phyloP scores from a whole-genome alignment of 805 yeast species.

The Brettanomyces sp. region DNA sequence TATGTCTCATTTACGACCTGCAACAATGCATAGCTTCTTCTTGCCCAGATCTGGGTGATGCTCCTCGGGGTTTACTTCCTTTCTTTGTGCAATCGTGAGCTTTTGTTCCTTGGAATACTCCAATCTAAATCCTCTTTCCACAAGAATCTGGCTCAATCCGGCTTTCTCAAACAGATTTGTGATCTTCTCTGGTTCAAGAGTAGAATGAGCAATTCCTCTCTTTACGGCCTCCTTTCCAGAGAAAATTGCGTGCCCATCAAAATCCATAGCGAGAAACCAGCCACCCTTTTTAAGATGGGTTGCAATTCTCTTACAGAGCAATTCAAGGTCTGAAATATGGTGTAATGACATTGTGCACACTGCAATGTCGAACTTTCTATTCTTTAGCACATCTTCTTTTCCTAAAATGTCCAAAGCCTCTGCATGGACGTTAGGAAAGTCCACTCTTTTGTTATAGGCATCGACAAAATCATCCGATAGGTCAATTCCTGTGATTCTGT shows the following conservation, averaged over 20 bases:
- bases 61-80: not conserved
- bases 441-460: not conserved
- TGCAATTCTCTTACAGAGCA: not conserved
- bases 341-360: slow-evolving; percentile 1
- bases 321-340: not conserved
- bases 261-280: slow-evolving; percentile 2
- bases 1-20: too few species aligned
- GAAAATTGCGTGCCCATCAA: not conserved
- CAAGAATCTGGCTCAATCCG: not conserved
- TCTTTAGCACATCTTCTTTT: not conserved
- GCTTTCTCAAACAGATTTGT: not conserved
- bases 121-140: not conserved
- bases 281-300: not conserved
- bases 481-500: slow-evolving; percentile 1
- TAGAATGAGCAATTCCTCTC: not conserved
- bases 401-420: not conserved
- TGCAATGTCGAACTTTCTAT: not conserved
- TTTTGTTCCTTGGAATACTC: not conserved
- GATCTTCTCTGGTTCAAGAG: not conserved
- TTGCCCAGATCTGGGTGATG: too few species aligned
- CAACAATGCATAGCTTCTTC: too few species aligned
- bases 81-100: not conserved
- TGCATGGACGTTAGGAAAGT: not conserved
- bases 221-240: not conserved
- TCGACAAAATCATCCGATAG: not conserved